Evolutionary conservation across 2,329 filamentous ascomycete species (phyloP).

Genomic region (Pyrenophora seminiperda): DNA sequence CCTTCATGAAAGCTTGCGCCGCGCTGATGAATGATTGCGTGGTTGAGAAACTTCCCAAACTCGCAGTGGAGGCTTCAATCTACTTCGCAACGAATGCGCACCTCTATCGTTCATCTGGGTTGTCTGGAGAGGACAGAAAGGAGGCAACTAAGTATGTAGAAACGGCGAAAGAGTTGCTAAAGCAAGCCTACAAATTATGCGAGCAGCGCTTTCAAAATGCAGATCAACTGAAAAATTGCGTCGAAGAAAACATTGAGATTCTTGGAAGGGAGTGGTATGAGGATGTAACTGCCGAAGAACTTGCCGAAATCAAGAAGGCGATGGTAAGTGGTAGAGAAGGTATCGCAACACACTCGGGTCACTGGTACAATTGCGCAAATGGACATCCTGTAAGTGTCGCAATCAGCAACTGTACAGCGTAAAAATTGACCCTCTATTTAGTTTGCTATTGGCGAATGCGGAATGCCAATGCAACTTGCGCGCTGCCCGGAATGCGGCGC

Average conservation of each 20-base stretch:
- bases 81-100: slow-evolving; percentile 41
- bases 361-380: slow-evolving; percentile 66
- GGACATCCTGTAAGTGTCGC: slow-evolving; percentile 56
- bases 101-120: slow-evolving; percentile 26
- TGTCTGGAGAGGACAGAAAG: neutral
- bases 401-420: too few species aligned
- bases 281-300: slow-evolving; percentile 50
- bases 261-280: slow-evolving; percentile 47
- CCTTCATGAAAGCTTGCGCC: slow-evolving; percentile 31
- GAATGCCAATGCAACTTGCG: slow-evolving; percentile 66
- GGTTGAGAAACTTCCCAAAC: slow-evolving; percentile 43
- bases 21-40: slow-evolving; percentile 39
- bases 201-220: slow-evolving; percentile 39
- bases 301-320: slow-evolving; percentile 53
- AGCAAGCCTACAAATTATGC: slow-evolving; percentile 41
- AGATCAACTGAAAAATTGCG: slow-evolving; percentile 24
- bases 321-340: slow-evolving; percentile 54
- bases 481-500: slow-evolving; percentile 67
- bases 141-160: slow-evolving; percentile 20
- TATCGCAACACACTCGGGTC: slow-evolving; percentile 55
- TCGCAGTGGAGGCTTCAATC: slow-evolving; percentile 46
- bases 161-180: slow-evolving; percentile 34
- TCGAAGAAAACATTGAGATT: slow-evolving; percentile 30
- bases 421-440: slow-evolving; percentile 9
- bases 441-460: slow-evolving; percentile 69